Base-by-base conservation (phyloP, 2,329 filamentous ascomycete genomes). In the Corniculantispora saksenae region DNA sequence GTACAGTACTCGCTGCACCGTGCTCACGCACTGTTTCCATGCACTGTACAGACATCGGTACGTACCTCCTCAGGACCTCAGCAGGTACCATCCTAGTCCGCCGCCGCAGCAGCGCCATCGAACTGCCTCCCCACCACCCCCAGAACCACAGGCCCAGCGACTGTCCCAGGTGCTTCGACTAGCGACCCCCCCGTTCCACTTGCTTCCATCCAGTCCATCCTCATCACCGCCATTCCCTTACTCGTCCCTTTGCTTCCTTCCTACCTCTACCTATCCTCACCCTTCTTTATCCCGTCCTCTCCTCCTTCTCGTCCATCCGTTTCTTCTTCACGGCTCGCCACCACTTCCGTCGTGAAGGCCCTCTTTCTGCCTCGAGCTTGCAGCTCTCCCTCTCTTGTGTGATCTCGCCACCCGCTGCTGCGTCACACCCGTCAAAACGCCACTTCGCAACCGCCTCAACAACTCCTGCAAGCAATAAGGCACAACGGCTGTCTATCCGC, bases 301-400 rank as follows among this genome's bases (percentile, higher is more conserved):
- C 45, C 55, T 62, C 64, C 50, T 61, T 59, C 59, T 66, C 40
- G 29, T 63, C 50, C 59, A 45, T 58, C 61, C 60, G 25, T 32
- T 62, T 51, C 45, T 47, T 43, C 59, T 25, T 64, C 48, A 51
- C 62, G 53, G 54, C 61, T 64, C 54, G 61, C 25, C 54, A 64
- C 27, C 29, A 56, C 53, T 63, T 50, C 53, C 35, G 43, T 59
- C 53, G 64, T 66, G 43, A 62, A 62, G 51, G 58, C 61, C 35
- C 56, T 62, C 57, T 63, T 63, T 68, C 60, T 64, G 56, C 63
- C 57, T 63, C 63, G 59, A 54, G 55, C 62, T 68, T 65, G 65
- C 58, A 73, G 68, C 69, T 60, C 64, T 64, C 64, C 48, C 60
- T 23, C 53, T 27, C 29, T 61, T 50, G 50, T 51, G 43, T 58